phyloP scores from a whole-genome alignment of 139 green algal species.

The Closterium sp. region DNA sequence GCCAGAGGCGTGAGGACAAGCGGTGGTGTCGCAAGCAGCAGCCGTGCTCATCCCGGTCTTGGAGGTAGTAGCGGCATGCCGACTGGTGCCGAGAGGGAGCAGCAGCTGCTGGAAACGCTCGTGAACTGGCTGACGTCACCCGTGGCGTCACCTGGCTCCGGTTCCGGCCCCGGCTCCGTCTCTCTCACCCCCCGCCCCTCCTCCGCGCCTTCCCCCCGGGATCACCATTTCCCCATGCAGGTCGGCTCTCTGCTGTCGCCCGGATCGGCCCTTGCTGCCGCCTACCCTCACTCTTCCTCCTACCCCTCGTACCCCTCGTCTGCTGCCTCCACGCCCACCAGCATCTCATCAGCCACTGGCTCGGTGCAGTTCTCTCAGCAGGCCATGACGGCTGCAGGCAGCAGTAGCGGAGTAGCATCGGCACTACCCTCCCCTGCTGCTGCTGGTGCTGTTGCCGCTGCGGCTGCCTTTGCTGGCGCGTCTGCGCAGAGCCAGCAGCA shows the following conservation, averaged over 20 bases:
- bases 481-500: not conserved
- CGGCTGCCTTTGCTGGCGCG: not conserved
- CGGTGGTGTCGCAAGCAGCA: not conserved
- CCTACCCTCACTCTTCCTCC: not conserved
- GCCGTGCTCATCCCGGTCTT: too few species aligned
- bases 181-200: not conserved
- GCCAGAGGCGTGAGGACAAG: not conserved
- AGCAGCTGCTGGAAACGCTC: not conserved
- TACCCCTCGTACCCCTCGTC: not conserved
- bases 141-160: not conserved
- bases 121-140: not conserved
- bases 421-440: not conserved
- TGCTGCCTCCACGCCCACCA: not conserved
- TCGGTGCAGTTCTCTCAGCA: not conserved
- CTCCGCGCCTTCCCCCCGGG: not conserved
- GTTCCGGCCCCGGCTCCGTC: too few species aligned
- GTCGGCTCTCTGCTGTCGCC: not conserved
- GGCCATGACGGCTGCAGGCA: too few species aligned
- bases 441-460: not conserved
- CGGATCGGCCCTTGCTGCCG: not conserved
- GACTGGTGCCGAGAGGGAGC: not conserved
- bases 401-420: too few species aligned
- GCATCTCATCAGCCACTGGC: not conserved
- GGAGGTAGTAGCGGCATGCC: not conserved
- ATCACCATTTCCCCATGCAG: not conserved